A percentile compares a stretch with the other conserved stretches of the same genome.
These are phyloP conservation scores for Zarea fungicola DNA, from an alignment of 2,329 filamentous ascomycete species.

Conservation along the genomic window DNA sequence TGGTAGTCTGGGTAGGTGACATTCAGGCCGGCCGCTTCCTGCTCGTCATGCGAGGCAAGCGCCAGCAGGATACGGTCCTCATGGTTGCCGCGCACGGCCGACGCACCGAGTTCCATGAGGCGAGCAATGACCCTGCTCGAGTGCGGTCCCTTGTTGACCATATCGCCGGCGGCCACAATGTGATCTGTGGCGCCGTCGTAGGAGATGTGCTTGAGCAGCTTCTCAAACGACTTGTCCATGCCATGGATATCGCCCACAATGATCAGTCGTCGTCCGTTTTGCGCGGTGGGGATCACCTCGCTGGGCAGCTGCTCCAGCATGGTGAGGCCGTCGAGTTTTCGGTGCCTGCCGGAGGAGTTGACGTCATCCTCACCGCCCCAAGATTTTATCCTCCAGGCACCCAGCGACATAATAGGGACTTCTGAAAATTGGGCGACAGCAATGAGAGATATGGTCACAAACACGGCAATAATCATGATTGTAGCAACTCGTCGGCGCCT, in stretches of 20 bases:
- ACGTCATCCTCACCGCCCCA: slow-evolving; percentile 30
- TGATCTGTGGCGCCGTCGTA: slow-evolving; percentile 61
- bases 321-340: slow-evolving; percentile 27
- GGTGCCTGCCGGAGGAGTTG: not conserved
- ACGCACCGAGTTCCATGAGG: slow-evolving; percentile 67
- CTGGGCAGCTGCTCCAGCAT: slow-evolving; percentile 27
- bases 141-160: slow-evolving; percentile 83
- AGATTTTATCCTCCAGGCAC: not conserved
- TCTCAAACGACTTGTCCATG: slow-evolving; percentile 62
- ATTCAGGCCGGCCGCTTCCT: not conserved
- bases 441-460: not conserved
- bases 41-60: slow-evolving; percentile 29
- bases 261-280: slow-evolving; percentile 57
- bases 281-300: slow-evolving; percentile 26
- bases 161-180: slow-evolving; percentile 70
- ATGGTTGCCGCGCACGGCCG: slow-evolving; percentile 85
- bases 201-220: slow-evolving; percentile 60
- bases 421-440: not conserved
- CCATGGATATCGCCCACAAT: slow-evolving; percentile 92
- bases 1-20: not conserved
- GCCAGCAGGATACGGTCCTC: slow-evolving; percentile 79
- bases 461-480: not conserved
- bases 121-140: slow-evolving; percentile 71
- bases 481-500: not conserved
- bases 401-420: not conserved